phyloP scores from a whole-genome alignment of 257 asterid genomes.

The Striga asiatica region DNA sequence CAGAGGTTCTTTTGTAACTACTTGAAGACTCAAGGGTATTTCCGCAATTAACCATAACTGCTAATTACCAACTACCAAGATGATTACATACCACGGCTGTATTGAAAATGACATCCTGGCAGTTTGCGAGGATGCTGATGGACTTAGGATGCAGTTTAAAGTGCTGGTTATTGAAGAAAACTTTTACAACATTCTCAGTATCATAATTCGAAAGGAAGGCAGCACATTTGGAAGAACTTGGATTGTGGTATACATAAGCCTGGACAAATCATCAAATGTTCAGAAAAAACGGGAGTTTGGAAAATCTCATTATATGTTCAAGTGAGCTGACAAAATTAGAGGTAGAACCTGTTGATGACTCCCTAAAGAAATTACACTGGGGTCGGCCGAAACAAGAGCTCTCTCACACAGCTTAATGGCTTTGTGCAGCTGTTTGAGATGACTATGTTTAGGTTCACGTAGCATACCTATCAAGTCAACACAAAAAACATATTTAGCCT shows the following conservation, averaged over 20 bases:
- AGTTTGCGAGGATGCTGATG: conserved; percentile 89
- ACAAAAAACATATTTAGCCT: not conserved
- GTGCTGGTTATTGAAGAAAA: conserved; percentile 82
- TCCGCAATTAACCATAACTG: not conserved
- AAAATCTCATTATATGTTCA: not conserved
- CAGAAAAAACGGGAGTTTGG: not conserved
- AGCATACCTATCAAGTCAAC: conserved; percentile 41
- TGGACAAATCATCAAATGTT: conserved; percentile 9
- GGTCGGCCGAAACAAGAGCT: conserved; percentile 71
- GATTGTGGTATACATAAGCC: conserved; percentile 64
- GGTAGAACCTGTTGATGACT: conserved; percentile 21
- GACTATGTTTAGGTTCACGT: conserved; percentile 84
- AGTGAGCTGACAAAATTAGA: not conserved
- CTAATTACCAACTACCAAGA: not conserved
- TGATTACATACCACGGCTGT: conserved; percentile 68
- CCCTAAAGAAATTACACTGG: conserved; percentile 72
- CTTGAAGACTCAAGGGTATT: not conserved
- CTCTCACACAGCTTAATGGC: conserved; percentile 75
- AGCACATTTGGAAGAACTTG: conserved; percentile 63
- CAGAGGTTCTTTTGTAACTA: no score
- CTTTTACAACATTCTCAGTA: conserved; percentile 41
- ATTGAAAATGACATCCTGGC: conserved; percentile 81
- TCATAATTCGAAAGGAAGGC: conserved; percentile 86
- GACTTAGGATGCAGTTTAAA: conserved; percentile 87
- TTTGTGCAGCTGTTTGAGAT: conserved; percentile 77